phyloP scores from a whole-genome alignment of 371 early-diverging fungal species.

The Mortierella sp. region DNA sequence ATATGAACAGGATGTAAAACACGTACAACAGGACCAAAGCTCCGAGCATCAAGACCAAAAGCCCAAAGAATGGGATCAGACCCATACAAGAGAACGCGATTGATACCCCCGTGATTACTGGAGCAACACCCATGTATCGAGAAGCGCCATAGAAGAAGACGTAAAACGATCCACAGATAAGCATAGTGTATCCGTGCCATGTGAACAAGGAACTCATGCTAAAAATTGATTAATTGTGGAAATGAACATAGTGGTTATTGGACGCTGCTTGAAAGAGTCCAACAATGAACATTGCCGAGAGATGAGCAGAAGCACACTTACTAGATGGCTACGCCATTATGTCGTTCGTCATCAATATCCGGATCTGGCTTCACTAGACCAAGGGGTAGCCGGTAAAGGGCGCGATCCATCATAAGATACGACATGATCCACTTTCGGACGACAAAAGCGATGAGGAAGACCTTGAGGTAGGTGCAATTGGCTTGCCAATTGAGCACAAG shows the following conservation, averaged over 20 bases:
- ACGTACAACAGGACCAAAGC: conserved; percentile 25
- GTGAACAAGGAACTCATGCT: conserved; percentile 41
- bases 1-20: conserved; percentile 26
- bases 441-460: conserved; percentile 33
- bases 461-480: conserved; percentile 33
- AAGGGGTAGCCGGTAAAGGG: conserved; percentile 42
- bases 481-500: conserved; percentile 20
- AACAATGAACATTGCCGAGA: not conserved
- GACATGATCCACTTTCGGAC: conserved; percentile 34
- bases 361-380: conserved; percentile 32
- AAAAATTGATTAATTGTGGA: not conserved
- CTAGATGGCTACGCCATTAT: conserved; percentile 43
- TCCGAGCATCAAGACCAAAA: conserved; percentile 16
- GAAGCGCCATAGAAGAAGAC: conserved; percentile 23
- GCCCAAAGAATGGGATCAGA: conserved; percentile 27
- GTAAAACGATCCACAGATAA: conserved; percentile 27
- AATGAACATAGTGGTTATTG: not conserved
- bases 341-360: conserved; percentile 47
- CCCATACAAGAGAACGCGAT: conserved; percentile 45
- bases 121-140: conserved; percentile 8
- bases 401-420: conserved; percentile 31
- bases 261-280: too few relatives aligned
- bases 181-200: conserved; percentile 49
- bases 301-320: conserved; percentile 11
- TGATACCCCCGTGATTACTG: conserved; percentile 29